Evolutionary conservation across 2,329 filamentous ascomycete species (phyloP), one percentile per base, ranked within the genome.

Genomic region (Xylariaceae sp.): DNA sequence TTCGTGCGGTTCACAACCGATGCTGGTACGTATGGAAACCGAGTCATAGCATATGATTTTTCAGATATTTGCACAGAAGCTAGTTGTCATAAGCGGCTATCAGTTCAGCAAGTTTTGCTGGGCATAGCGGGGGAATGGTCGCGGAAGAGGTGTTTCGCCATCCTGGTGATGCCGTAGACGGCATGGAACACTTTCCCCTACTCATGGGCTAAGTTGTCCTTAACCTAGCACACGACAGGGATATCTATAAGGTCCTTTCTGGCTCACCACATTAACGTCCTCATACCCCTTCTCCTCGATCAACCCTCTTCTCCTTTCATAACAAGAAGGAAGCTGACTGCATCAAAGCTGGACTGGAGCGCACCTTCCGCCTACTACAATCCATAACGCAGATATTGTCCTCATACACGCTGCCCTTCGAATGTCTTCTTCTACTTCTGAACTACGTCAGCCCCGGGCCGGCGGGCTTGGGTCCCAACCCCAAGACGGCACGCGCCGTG

Each of bases 291-390:
- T n/a, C n/a, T n/a, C n/a, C n/a, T 36, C 20, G 6, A 4, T 6
- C 37, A n/a, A 13, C 7, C 13, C 24, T 21, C 3, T 23, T 5
- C 13, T 5, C 16, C 13, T n/a, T 27, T 36, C 30, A 30, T 30
- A 30, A 13, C 10, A n/a, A 15, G 10, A 33, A 30, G 40, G 49
- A 50, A 18, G 8, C 21, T 6, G 1, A 26, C 9, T 29, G 16
- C 5, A 9, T 2, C 20, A 36, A 60, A 84, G 84, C 77, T 63
- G 84, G 83, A 4, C 74, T 87, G 1, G 85, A 88, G 68, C 81
- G 84, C 53, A 75, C 78, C 47, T 74, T 88, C 59, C 81, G 85
- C 39, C 72, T 84, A 50, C 61, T 85, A 37, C 83, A 87, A 68
- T 70, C 81, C 37, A 45, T 77, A 24, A 69, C 77, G 55, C 74